Percentiles rank a stretch among this genome's conserved stretches.
Evolutionary conservation across 805 yeast genomes (phyloP).

Genomic region (Metschnikowia gelsemii): DNA sequence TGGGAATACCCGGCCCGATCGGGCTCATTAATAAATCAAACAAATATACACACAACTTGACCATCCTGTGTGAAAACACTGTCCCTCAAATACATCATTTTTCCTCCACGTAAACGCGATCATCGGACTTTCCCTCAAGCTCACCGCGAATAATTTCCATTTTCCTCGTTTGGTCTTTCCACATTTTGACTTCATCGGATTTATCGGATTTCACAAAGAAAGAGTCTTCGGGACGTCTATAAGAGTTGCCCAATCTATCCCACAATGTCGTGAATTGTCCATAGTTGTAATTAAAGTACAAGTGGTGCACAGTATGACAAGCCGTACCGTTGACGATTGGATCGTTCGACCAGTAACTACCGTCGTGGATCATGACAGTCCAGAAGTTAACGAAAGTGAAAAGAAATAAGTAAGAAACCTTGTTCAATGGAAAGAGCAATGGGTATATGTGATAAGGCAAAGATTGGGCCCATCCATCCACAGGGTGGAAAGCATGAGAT

Average conservation of each 20-base stretch:
- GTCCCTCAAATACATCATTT: constrained; percentile 8
- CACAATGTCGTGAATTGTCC: constrained; percentile 98
- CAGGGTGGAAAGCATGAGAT: constrained; percentile 97
- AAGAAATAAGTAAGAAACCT: constrained; percentile 72
- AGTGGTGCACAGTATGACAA: constrained; percentile 95
- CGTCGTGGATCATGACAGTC: constrained; percentile 99
- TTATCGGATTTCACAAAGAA: constrained; percentile 59
- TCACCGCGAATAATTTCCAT: constrained; percentile 76
- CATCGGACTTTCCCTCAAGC: constrained; percentile 76
- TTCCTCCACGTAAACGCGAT: constrained; percentile 64
- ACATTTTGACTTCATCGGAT: constrained; percentile 57
- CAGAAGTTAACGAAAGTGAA: constrained; percentile 94
- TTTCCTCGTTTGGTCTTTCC: constrained; percentile 68
- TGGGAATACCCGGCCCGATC: too few species aligned
- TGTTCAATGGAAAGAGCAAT: constrained; percentile 88
- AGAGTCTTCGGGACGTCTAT: constrained; percentile 88
- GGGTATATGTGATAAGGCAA: constrained; percentile 93
- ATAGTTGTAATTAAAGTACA: constrained; percentile 95
- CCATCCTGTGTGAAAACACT: background rate
- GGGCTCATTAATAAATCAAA: too few species aligned
- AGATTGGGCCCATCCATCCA: constrained; percentile 92
- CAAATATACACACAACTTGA: background rate
- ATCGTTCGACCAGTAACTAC: constrained; percentile 89
- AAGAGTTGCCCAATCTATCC: constrained; percentile 94
- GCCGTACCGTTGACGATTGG: constrained; percentile 97